Evolutionary conservation across 2,329 filamentous ascomycete species (phyloP).

Genomic region (Fusarium pseudocircinatum): DNA sequence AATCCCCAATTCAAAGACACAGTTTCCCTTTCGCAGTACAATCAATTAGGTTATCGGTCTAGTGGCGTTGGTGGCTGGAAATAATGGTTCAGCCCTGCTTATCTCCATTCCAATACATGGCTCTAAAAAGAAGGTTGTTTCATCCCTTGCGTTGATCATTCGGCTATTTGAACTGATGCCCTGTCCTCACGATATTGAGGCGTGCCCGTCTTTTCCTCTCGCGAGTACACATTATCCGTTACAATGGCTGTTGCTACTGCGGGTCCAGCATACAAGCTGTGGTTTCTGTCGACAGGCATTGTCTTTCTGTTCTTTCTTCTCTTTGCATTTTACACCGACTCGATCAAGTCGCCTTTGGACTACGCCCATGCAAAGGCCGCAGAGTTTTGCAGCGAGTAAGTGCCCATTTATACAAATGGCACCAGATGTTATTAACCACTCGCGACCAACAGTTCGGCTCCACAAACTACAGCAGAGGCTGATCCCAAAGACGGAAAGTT

Average conservation of each 20-base stretch:
- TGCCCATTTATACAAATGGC: fast-evolving
- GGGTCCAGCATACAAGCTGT: neutral
- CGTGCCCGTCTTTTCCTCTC: neutral
- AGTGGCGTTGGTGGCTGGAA: neutral
- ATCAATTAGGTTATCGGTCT: neutral
- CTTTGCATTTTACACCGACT: neutral
- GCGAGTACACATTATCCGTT: neutral
- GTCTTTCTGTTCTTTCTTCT: neutral
- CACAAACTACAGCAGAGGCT: neutral
- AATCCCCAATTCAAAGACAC: neutral
- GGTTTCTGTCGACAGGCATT: neutral
- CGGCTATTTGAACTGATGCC: neutral
- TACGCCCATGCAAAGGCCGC: neutral
- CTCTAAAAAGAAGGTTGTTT: neutral
- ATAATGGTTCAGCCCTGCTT: neutral
- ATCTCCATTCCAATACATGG: neutral
- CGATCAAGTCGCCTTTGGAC: neutral
- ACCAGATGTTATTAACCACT: fast-evolving
- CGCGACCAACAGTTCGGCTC: neutral
- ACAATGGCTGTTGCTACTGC: neutral
- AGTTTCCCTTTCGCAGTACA: fast-evolving
- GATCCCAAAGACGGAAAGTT: neutral
- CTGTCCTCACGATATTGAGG: neutral
- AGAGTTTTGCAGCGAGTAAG: neutral
- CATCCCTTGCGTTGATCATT: neutral